Base-by-base conservation (phyloP, 495 filamentous ascomycete species). In the Talaromyces nanjingensis region DNA sequence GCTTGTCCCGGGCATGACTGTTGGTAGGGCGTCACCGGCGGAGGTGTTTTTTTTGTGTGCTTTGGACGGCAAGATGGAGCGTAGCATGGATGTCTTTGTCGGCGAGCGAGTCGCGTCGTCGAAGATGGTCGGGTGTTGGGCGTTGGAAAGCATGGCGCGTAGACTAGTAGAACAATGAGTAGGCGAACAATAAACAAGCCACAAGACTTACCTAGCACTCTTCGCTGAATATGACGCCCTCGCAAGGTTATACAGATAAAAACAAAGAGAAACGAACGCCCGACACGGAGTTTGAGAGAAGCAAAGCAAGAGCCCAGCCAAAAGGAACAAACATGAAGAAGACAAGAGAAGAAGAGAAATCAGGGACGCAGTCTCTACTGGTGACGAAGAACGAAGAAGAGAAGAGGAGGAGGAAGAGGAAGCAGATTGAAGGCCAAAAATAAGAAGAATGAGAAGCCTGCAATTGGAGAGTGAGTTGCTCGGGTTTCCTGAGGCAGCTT, bases 51-150 rank as follows among this genome's bases (percentile, higher is more conserved):
- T 71, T 55, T 72, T 74, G 62, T 81, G 78, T 31, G 68, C 59
- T 64, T 72, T 77, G 49, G 78, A 71, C 18, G 74, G 72, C 66
- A 80, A 70, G n/a, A 83, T 76, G 55, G 76, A 72, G 57, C 76
- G 74, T 39, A 83, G 70, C 25, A 78, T 76, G 14, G 80, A 82
- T 16, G 76, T 64, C 62, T 73, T 77, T 59, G 71, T 65, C 8
- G 76, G 72, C 16, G 68, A 58, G 61, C 77, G 75, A 59, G 65
- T 72, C 49, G 76, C 68, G 70, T 80, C 78, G 56, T 80, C 78
- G 62, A 80, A 80, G 65, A 80, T 80, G 63, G 71, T 69, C n/a
- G 78, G 77, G 57, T 67, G 68, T 56, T 74, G 69, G 39, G 67
- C 67, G 68, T 57, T 74, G 59, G 71, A 64, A 63, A 74, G 72